Conservation (phyloP, 164 flowering plant species). For the Taxillus chinensis region DNA sequence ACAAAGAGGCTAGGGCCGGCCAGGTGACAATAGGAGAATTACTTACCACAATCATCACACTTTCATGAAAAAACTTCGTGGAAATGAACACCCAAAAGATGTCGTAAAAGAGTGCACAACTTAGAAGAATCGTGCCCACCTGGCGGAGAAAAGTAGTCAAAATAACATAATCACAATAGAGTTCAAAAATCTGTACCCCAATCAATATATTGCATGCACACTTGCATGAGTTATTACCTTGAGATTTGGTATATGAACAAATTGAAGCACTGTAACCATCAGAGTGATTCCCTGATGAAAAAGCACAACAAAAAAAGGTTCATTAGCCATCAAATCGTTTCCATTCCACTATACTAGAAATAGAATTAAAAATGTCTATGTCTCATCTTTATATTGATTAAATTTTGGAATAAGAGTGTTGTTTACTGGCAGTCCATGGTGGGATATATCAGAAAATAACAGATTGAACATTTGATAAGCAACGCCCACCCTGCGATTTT, state of each 20-base stretch:
- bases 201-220: too few relatives aligned
- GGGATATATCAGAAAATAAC: too few relatives aligned
- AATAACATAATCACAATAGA: too few relatives aligned
- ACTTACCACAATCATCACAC: constrained; percentile 51
- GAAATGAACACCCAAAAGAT: constrained; percentile 47
- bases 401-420: too few relatives aligned
- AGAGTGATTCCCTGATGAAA: constrained; percentile 36
- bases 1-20: not conserved
- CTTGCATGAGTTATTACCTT: constrained; percentile 24
- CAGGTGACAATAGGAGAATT: not conserved
- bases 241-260: constrained; percentile 40
- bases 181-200: too few relatives aligned
- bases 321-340: not conserved
- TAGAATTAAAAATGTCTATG: not conserved
- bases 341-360: not conserved
- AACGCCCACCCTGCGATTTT: not conserved
- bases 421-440: too few relatives aligned
- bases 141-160: constrained; percentile 13
- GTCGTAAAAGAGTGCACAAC: constrained; percentile 44
- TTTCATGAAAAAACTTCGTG: constrained; percentile 32
- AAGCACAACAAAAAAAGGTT: not conserved
- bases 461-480: not conserved
- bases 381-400: too few relatives aligned
- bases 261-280: constrained; percentile 42
- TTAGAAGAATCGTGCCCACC: constrained; percentile 49